Evolutionary conservation across 2,329 filamentous ascomycete species (phyloP), one percentile per base, ranked within the genome.

Genomic region (Diaporthe sp.): DNA sequence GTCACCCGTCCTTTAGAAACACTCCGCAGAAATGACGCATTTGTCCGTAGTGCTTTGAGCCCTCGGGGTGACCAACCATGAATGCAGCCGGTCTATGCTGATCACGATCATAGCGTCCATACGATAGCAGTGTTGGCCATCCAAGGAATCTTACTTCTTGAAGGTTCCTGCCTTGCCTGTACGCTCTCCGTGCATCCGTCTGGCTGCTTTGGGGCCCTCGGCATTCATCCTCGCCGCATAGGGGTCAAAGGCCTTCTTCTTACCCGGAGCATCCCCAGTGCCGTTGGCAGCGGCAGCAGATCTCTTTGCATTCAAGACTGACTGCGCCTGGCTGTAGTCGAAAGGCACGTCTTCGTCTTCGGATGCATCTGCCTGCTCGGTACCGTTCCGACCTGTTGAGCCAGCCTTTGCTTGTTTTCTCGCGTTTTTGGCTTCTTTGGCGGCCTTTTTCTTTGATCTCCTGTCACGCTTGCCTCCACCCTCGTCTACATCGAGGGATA

Each of bases 121-220:
- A n/a, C 46, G 5, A 6, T 34, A 10, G 13, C 34, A 31, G 37
- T 12, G 44, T 7, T 12, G 31, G 25, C n/a, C 49, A 22, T 19
- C n/a, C 7, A 25, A 15, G 22, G 3, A 49, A 31, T 6, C 57
- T 80, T 74, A 82, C 70, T 85, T 86, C 79, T 86, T 86, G n/a
- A 87, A 87, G 57, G 82, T 84, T 15, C 83, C 83, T 31, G 81
- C 80, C 79, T 83, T 84, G 39, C 81, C 81, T 37, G 77, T 75
- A 79, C 79, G 79, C 65, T 82, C 82, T 28, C 79, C 78, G 59
- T 84, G 81, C 78, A 81, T 79, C 74, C 79, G 79, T 73, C 82
- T 78, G 57, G 80, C 83, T 15, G 79, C 79, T 78, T 81, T 79
- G 44, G 81, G 82, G 9, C 80, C 82, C 19, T 81, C 80, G 2